Conservation (phyloP, 2,329 filamentous ascomycete genomes). For the Cytospora piceae region DNA sequence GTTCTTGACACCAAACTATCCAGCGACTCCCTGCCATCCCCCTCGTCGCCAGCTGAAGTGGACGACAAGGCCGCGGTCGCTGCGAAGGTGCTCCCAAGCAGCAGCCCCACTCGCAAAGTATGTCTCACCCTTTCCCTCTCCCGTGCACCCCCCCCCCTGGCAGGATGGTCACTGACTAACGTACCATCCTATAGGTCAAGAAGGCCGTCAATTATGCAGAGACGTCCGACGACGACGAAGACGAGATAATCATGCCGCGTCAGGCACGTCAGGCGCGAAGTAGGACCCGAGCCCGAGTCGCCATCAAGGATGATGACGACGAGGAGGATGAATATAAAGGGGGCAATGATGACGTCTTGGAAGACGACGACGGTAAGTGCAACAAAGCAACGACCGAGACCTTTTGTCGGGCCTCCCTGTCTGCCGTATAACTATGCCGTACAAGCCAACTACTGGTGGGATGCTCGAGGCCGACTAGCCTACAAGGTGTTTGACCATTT, state of each 20-base stretch:
- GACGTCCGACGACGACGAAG: slow-evolving; percentile 79
- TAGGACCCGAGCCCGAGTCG: slow-evolving; percentile 55
- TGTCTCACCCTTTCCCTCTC: slow-evolving; percentile 27
- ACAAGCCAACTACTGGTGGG: background rate
- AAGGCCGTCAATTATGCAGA: slow-evolving; percentile 80
- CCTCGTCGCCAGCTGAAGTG: slow-evolving; percentile 48
- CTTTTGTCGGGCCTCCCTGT: background rate
- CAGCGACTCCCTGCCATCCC: slow-evolving; percentile 53
- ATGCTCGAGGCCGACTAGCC: background rate
- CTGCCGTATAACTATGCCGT: no score
- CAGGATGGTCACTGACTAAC: background rate
- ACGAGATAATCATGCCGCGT: slow-evolving; percentile 65
- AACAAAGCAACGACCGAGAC: background rate
- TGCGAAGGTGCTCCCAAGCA: slow-evolving; percentile 49
- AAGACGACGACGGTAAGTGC: slow-evolving; percentile 63
- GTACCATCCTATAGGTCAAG: slow-evolving; percentile 45
- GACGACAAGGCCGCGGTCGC: slow-evolving; percentile 42
- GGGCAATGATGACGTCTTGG: slow-evolving; percentile 60
- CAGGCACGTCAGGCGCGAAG: slow-evolving; percentile 45
- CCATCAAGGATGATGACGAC: slow-evolving; percentile 69
- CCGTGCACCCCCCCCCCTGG: no score
- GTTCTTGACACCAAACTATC: slow-evolving; percentile 52
- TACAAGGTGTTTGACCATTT: no score
- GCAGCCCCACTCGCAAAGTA: slow-evolving; percentile 84
- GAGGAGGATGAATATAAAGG: slow-evolving; percentile 71